Evolutionary conservation across 345 rosid genomes (phyloP).

Genomic region (Angophora floribunda): DNA sequence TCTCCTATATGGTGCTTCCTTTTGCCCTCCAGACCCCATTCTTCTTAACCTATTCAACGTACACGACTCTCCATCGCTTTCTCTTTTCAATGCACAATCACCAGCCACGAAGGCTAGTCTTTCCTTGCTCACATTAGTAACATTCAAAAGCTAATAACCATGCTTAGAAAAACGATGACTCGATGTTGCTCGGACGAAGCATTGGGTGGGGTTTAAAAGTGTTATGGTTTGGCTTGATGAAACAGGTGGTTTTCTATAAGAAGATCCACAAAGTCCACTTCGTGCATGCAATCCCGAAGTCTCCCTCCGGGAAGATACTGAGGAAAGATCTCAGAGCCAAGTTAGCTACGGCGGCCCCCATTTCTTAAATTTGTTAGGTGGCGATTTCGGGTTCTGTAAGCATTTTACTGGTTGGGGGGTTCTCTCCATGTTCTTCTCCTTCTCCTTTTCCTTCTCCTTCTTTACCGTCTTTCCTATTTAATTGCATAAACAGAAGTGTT

Average conservation of each 20-base stretch:
- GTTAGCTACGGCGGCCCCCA: conserved; percentile 4
- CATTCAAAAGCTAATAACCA: neutral
- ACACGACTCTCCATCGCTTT: neutral
- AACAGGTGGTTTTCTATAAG: conserved; percentile 85
- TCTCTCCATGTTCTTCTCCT: neutral
- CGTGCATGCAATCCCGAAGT: conserved; percentile 76
- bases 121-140: neutral
- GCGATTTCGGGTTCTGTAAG: neutral
- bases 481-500: neutral
- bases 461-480: neutral
- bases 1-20: neutral
- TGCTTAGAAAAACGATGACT: neutral
- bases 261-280: conserved; percentile 66
- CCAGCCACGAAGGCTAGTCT: neutral
- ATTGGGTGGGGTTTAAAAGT: neutral
- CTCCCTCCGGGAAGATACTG: conserved; percentile 83
- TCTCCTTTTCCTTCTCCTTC: neutral
- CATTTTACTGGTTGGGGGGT: neutral
- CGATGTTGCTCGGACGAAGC: neutral
- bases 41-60: neutral
- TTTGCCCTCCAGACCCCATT: neutral
- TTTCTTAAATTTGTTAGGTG: neutral
- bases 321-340: conserved; percentile 79
- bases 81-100: neutral
- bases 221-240: neutral